phyloP scores from a whole-genome alignment of 768 basidiomycete species.

The Amanita thiersii region DNA sequence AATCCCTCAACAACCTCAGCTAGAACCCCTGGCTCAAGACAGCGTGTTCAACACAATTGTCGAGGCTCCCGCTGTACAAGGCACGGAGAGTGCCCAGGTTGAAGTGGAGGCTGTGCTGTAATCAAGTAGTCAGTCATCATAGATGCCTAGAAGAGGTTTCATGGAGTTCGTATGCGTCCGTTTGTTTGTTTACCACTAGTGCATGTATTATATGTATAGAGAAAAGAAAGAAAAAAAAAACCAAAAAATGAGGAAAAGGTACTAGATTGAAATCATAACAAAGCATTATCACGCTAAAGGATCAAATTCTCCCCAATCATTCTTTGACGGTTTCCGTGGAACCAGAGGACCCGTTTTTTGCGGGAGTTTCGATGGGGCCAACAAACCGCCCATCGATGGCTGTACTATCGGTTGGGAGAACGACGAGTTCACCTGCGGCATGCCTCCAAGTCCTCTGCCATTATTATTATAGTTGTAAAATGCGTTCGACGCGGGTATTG shows the following conservation, averaged over 20 bases:
- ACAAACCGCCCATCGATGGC: constrained; percentile 34
- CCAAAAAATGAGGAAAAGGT: too few species aligned
- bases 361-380: constrained; percentile 57
- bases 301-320: constrained; percentile 80
- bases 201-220: too few species aligned
- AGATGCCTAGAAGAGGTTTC: too few species aligned
- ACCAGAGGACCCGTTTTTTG: constrained; percentile 35
- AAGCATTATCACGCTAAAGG: constrained; percentile 41
- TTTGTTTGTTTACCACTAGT: too few species aligned
- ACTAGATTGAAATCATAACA: neutral
- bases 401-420: constrained; percentile 12
- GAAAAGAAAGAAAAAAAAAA: too few species aligned
- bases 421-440: too few species aligned
- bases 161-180: too few species aligned
- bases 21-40: too few species aligned
- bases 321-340: constrained; percentile 45
- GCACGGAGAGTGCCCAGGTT: constrained; percentile 35
- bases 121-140: too few species aligned
- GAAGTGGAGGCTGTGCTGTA: too few species aligned
- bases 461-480: too few species aligned
- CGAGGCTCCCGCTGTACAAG: constrained; percentile 39
- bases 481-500: constrained; percentile 14
- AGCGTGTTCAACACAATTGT: constrained; percentile 45
- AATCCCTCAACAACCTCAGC: constrained; percentile 26
- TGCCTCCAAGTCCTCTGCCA: too few species aligned